Conservation (phyloP, 2,329 filamentous ascomycete species). For the Emmonsiellopsis sp. region DNA sequence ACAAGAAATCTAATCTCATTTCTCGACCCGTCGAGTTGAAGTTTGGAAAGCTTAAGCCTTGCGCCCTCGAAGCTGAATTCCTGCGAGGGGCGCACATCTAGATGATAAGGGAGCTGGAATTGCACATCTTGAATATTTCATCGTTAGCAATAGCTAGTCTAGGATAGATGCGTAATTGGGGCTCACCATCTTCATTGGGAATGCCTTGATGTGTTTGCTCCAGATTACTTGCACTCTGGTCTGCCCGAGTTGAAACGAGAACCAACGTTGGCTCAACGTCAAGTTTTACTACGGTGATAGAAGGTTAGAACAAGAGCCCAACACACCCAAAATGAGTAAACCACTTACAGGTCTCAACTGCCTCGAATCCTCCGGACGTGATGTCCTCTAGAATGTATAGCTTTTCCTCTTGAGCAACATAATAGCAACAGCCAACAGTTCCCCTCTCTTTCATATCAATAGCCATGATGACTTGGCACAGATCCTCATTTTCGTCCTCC, state of each 20-base stretch:
- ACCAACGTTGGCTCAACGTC: slow-evolving; percentile 54
- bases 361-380: slow-evolving; percentile 55
- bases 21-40: slow-evolving; percentile 43
- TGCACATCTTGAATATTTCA: slow-evolving; percentile 31
- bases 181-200: slow-evolving; percentile 20
- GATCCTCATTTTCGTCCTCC: slow-evolving; percentile 28
- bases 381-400: slow-evolving; percentile 72
- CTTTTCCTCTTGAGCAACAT: slow-evolving; percentile 58
- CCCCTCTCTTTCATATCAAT: slow-evolving; percentile 63
- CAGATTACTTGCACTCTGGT: slow-evolving; percentile 29
- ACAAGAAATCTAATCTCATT: slow-evolving; percentile 49
- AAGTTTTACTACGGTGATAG: slow-evolving; percentile 41
- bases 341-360: slow-evolving; percentile 48
- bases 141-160: slow-evolving; percentile 5
- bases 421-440: slow-evolving; percentile 76
- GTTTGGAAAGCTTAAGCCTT: slow-evolving; percentile 53
- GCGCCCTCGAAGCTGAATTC: slow-evolving; percentile 65
- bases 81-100: slow-evolving; percentile 59
- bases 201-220: not conserved
- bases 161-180: not conserved
- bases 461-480: slow-evolving; percentile 69
- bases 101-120: slow-evolving; percentile 47
- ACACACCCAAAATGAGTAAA: slow-evolving; percentile 14
- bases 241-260: slow-evolving; percentile 47
- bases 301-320: slow-evolving; percentile 16